A percentile compares a stretch with the other conserved stretches of the same genome.
These are phyloP conservation scores for Pyrenula aspistea DNA, from an alignment of 495 filamentous ascomycete genomes.

Conservation along the genomic window DNA sequence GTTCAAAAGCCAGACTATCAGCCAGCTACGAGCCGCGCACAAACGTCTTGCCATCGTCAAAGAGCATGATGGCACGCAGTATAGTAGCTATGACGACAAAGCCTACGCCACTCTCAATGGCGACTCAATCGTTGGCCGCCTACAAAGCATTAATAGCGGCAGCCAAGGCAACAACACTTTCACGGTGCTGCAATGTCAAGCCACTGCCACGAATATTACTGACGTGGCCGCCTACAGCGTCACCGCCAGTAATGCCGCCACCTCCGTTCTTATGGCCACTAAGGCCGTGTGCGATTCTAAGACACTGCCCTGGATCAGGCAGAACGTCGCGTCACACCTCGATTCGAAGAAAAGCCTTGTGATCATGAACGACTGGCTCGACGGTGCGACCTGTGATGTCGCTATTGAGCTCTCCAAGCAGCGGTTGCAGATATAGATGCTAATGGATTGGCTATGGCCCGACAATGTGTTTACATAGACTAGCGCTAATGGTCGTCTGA, in stretches of 20 bases:
- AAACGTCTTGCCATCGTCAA: slow-evolving; percentile 36
- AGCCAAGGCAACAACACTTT: slow-evolving; percentile 26
- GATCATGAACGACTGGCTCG: no score
- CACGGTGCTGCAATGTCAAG: slow-evolving; percentile 40
- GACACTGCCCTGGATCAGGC: slow-evolving; percentile 35
- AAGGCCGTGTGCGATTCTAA: slow-evolving; percentile 38
- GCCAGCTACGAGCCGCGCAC: slow-evolving; percentile 22
- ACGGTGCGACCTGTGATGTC: no score
- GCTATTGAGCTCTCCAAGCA: no score
- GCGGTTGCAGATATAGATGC: no score
- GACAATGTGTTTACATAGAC: no score
- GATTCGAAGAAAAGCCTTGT: no score
- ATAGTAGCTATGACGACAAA: slow-evolving; percentile 38
- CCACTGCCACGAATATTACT: slow-evolving; percentile 37
- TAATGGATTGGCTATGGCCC: no score
- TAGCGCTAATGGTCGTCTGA: no score
- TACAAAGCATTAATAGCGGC: slow-evolving; percentile 22
- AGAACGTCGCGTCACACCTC: no score
- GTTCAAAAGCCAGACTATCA: slow-evolving; percentile 18
- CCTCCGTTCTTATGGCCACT: slow-evolving; percentile 32
- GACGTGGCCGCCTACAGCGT: slow-evolving; percentile 34
- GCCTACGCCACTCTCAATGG: slow-evolving; percentile 37
- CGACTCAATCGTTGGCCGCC: slow-evolving; percentile 29
- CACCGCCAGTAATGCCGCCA: slow-evolving; percentile 25
- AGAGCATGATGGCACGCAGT: slow-evolving; percentile 26